A percentile compares a stretch with the other conserved stretches of the same genome.
These are phyloP conservation scores for Fraxinus platypoda DNA, from an alignment of 305 asterid species.

Conservation along the genomic window DNA sequence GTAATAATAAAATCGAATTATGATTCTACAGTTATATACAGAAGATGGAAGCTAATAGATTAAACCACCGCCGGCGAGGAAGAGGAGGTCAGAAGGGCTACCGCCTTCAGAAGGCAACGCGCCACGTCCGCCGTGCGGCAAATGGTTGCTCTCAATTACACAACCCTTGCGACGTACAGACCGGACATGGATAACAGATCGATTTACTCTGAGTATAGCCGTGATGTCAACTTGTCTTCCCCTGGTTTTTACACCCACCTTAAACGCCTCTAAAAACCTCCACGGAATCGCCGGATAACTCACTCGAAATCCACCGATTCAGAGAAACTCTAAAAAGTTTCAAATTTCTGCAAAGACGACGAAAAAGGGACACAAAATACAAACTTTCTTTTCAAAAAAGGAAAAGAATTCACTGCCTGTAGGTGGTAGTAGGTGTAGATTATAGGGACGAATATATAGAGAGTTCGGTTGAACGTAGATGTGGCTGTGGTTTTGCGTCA, in stretches of 20 bases:
- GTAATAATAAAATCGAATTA: background rate
- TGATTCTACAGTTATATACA: background rate
- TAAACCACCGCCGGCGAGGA: constrained; percentile 95
- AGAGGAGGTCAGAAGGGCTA: constrained; percentile 97
- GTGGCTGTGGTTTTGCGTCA: background rate
- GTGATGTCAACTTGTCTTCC: constrained; percentile 67
- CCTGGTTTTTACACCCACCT: constrained; percentile 46
- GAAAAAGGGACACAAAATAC: background rate
- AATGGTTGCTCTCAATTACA: constrained; percentile 67
- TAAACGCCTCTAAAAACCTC: constrained; percentile 22
- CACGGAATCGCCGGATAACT: background rate
- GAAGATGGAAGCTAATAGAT: constrained; percentile 8
- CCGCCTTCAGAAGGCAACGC: constrained; percentile 98
- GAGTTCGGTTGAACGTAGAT: background rate
- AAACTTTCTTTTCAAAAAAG: background rate
- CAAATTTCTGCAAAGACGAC: background rate
- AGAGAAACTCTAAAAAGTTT: background rate
- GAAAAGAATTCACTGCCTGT: background rate
- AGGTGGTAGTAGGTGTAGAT: background rate
- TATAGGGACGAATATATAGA: background rate
- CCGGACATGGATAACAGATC: constrained; percentile 56
- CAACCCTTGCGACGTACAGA: constrained; percentile 76
- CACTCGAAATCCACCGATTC: background rate
- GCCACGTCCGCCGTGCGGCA: constrained; percentile 99
- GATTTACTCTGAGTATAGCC: constrained; percentile 70